Percentiles rank a stretch among this genome's conserved stretches.
phyloP scores from a whole-genome alignment of 2,329 filamentous ascomycete genomes.

The Curvularia verruculosa region DNA sequence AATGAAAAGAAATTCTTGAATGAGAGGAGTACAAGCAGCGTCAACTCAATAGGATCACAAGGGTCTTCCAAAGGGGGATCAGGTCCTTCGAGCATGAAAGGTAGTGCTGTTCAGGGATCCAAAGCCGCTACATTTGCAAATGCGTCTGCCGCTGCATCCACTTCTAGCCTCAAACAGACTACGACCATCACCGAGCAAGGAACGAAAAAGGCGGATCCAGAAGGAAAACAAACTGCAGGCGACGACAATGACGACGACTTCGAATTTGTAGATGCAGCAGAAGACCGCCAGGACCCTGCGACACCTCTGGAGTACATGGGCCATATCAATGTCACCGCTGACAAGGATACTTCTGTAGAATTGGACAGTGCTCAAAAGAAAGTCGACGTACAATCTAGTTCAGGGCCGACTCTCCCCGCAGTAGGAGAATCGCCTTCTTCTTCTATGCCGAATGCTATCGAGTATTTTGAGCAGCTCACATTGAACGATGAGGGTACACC shows the following conservation, averaged over 20 bases:
- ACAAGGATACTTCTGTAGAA: constrained; percentile 30
- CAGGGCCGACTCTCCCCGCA: constrained; percentile 33
- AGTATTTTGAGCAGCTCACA: constrained; percentile 42
- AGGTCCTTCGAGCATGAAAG: constrained; percentile 21
- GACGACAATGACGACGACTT: constrained; percentile 44
- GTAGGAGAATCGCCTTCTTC: constrained; percentile 23
- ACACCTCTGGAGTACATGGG: constrained; percentile 58
- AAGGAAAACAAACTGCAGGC: constrained; percentile 20
- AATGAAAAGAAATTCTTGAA: constrained; percentile 69
- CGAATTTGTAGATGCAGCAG: constrained; percentile 66
- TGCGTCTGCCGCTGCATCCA: constrained; percentile 25
- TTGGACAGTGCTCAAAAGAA: constrained; percentile 34
- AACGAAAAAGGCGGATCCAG: constrained; percentile 12
- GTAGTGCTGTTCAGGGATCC: constrained; percentile 6
- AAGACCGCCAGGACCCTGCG: constrained; percentile 53
- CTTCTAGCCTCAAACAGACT: constrained; percentile 24
- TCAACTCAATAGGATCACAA: constrained; percentile 31
- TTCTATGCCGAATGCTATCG: constrained; percentile 30
- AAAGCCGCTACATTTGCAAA: constrained; percentile 12
- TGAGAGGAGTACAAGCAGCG: constrained; percentile 43
- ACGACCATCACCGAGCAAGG: constrained; percentile 6
- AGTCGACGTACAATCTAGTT: constrained; percentile 32
- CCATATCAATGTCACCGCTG: constrained; percentile 44
- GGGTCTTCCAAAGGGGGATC: constrained; percentile 30
- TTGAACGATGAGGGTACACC: constrained; percentile 30